Conservation (phyloP, 257 asterid genomes). For the Lithospermum erythrorhizon region DNA sequence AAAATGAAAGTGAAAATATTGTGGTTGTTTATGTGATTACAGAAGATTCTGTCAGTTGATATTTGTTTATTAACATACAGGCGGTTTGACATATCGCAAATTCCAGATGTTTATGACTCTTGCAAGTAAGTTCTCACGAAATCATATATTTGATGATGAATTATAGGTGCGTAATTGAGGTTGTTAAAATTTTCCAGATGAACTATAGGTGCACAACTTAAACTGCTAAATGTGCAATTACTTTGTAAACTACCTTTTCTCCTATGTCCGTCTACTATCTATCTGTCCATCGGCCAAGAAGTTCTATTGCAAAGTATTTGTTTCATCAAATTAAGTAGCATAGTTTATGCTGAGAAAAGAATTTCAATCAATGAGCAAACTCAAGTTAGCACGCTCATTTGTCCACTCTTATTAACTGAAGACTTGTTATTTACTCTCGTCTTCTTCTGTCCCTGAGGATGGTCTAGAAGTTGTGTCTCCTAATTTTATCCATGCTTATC, state of each 20-base stretch:
- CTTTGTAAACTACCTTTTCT: too few species aligned
- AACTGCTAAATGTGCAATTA: too few species aligned
- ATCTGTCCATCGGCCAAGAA: too few species aligned
- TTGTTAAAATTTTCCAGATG: too few species aligned
- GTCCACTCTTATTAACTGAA: background rate
- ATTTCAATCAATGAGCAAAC: background rate
- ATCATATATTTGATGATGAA: too few species aligned
- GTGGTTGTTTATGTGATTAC: background rate
- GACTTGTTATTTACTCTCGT: background rate
- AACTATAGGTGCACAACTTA: too few species aligned
- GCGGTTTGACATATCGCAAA: conserved; percentile 80
- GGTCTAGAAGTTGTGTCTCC: too few species aligned
- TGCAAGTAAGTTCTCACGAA: conserved; percentile 61
- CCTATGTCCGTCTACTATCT: too few species aligned
- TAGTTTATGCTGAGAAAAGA: background rate
- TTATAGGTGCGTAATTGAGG: too few species aligned
- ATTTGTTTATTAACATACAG: conserved; percentile 33
- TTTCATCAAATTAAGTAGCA: too few species aligned
- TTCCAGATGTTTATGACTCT: conserved; percentile 97
- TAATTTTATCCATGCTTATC: too few species aligned
- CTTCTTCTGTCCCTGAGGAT: background rate
- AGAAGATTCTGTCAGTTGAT: background rate
- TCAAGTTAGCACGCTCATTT: too few species aligned
- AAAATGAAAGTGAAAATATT: background rate
- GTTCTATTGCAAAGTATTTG: background rate